Evolutionary conservation across 305 asterid species (phyloP).

Genomic region (Fraxinus paxiana): DNA sequence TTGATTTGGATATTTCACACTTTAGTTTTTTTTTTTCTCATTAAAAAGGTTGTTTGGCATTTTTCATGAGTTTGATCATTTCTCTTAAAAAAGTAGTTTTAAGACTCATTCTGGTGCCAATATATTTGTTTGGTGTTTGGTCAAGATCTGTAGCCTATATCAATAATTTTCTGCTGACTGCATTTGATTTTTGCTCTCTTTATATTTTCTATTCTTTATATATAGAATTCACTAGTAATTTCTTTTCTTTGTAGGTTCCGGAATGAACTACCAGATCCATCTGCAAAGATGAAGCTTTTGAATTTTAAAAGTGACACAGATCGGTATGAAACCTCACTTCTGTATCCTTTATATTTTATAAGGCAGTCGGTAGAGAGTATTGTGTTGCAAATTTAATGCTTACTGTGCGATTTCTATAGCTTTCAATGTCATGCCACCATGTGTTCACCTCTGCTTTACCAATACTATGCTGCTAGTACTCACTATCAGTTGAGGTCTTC

Average conservation of each 20-base stretch:
- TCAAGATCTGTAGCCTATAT: background rate
- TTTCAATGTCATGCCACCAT: background rate
- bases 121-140: background rate
- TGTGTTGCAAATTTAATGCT: background rate
- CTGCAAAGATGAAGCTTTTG: slow-evolving; percentile 91
- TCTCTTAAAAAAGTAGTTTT: background rate
- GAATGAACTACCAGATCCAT: slow-evolving; percentile 92
- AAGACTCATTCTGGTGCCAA: background rate
- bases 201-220: background rate
- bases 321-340: slow-evolving; percentile 46
- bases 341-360: background rate
- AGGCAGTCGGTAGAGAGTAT: background rate
- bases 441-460: background rate
- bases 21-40: background rate
- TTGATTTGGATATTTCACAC: background rate
- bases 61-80: background rate
- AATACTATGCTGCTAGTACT: background rate
- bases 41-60: background rate
- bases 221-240: slow-evolving; percentile 17
- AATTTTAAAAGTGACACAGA: slow-evolving; percentile 72
- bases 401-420: background rate
- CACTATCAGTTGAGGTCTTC: background rate
- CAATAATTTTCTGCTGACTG: background rate
- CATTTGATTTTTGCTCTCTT: slow-evolving; percentile 1
- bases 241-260: slow-evolving; percentile 65